Evolutionary conservation across 164 flowering plant species (phyloP).

Genomic region (Sedum album): DNA sequence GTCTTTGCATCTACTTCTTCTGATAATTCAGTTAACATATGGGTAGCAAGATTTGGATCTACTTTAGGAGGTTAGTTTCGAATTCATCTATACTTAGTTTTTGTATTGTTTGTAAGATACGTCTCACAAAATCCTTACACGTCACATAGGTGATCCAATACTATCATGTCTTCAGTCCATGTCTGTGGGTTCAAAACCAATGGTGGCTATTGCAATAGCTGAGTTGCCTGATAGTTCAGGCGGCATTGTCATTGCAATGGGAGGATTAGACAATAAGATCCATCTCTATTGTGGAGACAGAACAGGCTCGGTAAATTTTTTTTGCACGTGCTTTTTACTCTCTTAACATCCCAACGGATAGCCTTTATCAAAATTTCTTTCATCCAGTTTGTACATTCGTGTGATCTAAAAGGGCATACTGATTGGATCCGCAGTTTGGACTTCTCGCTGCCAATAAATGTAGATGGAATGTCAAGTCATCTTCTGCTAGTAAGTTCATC

Average conservation of each 20-base stretch:
- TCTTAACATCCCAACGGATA: constrained; percentile 6
- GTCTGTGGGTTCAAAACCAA: constrained; percentile 58
- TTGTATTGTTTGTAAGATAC: neutral
- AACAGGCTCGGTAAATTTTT: constrained; percentile 42
- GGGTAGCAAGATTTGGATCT: constrained; percentile 61
- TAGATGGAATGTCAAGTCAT: constrained; percentile 25
- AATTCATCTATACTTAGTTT: neutral
- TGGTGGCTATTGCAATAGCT: constrained; percentile 84
- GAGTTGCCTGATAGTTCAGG: constrained; percentile 60
- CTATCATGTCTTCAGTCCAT: constrained; percentile 52
- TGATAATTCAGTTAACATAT: constrained; percentile 61
- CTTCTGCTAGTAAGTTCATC: constrained; percentile 87
- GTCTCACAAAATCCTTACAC: neutral
- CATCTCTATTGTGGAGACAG: constrained; percentile 74
- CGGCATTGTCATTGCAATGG: constrained; percentile 72
- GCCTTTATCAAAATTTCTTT: constrained; percentile 11
- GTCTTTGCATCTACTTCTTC: constrained; percentile 82
- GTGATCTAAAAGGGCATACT: constrained; percentile 88
- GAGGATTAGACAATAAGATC: constrained; percentile 84
- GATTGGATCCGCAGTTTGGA: constrained; percentile 97
- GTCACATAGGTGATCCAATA: constrained; percentile 58
- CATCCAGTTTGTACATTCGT: constrained; percentile 64
- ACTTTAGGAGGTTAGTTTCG: constrained; percentile 41
- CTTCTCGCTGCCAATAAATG: constrained; percentile 63
- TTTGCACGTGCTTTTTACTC: neutral